phyloP scores from a whole-genome alignment of 2,329 filamentous ascomycete genomes.

The Fusarium staphyleae region DNA sequence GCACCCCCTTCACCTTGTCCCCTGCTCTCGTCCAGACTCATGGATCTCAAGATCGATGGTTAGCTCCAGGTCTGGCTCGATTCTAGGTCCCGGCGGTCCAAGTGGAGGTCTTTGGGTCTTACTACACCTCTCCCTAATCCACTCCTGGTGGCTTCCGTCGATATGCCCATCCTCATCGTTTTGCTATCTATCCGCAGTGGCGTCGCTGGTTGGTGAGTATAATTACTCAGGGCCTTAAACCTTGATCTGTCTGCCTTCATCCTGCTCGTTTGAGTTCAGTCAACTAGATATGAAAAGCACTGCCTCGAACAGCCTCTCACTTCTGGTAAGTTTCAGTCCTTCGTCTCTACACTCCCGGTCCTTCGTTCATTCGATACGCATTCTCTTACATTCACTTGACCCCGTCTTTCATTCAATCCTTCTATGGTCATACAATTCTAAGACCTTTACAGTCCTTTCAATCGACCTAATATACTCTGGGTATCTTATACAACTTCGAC shows the following conservation, averaged over 20 bases:
- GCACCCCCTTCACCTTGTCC: constrained; percentile 20
- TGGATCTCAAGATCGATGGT: constrained; percentile 7
- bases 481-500: not conserved
- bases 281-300: constrained; percentile 17
- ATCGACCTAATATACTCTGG: not conserved
- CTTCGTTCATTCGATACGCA: constrained; percentile 17
- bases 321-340: constrained; percentile 5
- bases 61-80: constrained; percentile 8
- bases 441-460: constrained; percentile 19
- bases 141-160: constrained; percentile 18
- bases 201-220: constrained; percentile 14
- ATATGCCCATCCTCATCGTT: constrained; percentile 26
- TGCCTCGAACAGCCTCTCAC: constrained; percentile 15
- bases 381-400: constrained; percentile 16
- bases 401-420: constrained; percentile 10
- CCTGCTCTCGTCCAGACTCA: constrained; percentile 10
- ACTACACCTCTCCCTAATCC: constrained; percentile 7
- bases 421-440: constrained; percentile 8
- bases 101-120: constrained; percentile 1
- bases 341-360: constrained; percentile 10
- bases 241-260: constrained; percentile 12
- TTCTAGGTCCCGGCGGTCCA: constrained; percentile 14
- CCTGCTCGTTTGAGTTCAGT: not conserved
- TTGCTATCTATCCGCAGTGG: constrained; percentile 20
- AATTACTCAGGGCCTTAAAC: constrained; percentile 22